Conservation (phyloP, 129 eudicot species). For the Apium graveolens region DNA sequence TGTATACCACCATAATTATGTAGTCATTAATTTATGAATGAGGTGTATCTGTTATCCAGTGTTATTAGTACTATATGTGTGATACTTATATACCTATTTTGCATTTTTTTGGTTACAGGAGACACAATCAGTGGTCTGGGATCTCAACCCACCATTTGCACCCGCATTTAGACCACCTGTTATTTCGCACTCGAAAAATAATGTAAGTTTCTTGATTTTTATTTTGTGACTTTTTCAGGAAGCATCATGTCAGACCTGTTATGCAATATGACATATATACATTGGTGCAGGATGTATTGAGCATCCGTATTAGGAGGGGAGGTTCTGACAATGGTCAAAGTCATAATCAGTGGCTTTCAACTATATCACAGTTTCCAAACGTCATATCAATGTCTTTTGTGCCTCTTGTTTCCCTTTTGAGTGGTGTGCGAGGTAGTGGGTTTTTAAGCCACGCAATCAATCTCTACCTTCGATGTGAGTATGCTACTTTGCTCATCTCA, state of each 20-base stretch:
- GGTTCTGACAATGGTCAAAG: constrained; percentile 76
- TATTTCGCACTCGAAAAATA: constrained; percentile 62
- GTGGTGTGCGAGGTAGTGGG: constrained; percentile 87
- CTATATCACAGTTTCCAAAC: constrained; percentile 79
- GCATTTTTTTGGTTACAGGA: constrained; percentile 29
- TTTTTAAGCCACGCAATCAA: constrained; percentile 90
- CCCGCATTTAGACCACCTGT: constrained; percentile 60
- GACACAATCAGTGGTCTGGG: constrained; percentile 55
- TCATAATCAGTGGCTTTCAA: constrained; percentile 86
- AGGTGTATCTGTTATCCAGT: background rate
- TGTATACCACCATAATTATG: background rate
- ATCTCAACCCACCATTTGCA: constrained; percentile 50
- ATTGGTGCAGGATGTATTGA: constrained; percentile 60
- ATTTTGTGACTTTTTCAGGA: background rate
- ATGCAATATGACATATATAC: constrained; percentile 8
- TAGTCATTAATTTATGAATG: background rate
- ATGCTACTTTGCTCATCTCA: constrained; percentile 6
- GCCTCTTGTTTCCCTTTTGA: constrained; percentile 80
- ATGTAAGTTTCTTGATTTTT: constrained; percentile 38
- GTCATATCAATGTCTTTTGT: constrained; percentile 90
- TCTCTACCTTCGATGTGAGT: constrained; percentile 91
- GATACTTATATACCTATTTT: constrained; percentile 9
- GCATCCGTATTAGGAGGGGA: constrained; percentile 74
- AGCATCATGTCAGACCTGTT: background rate
- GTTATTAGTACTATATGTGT: background rate